These are phyloP conservation scores for Tuber magnatum DNA, from an alignment of 495 filamentous ascomycete genomes.

Conservation along the genomic window DNA sequence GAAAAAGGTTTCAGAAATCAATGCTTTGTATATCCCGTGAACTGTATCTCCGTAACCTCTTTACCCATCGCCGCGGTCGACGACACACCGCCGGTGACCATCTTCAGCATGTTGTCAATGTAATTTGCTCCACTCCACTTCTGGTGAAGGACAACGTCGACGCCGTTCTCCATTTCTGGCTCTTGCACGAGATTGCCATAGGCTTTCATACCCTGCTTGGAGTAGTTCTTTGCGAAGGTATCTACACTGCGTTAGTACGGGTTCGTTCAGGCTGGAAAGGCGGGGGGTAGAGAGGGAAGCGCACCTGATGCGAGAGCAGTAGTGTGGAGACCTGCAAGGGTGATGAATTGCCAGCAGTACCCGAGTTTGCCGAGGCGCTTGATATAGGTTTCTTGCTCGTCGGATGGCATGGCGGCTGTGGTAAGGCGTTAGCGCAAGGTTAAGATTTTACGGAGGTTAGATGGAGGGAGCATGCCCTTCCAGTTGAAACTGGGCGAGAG, in stretches of 20 bases:
- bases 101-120: constrained; percentile 87
- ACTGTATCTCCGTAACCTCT: constrained; percentile 97
- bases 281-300: not conserved
- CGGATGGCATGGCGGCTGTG: constrained; percentile 72
- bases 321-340: constrained; percentile 92
- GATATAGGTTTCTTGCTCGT: constrained; percentile 97
- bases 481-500: constrained; percentile 98
- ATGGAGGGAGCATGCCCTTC: constrained; percentile 50
- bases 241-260: constrained; percentile 43
- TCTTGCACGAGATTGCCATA: constrained; percentile 97
- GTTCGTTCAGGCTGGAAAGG: constrained; percentile 2
- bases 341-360: constrained; percentile 99
- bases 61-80: constrained; percentile 92
- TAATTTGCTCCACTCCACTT: constrained; percentile 97
- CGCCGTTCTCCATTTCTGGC: constrained; percentile 81
- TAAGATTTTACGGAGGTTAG: not conserved
- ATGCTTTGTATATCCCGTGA: constrained; percentile 48
- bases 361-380: constrained; percentile 74
- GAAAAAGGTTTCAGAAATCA: not conserved
- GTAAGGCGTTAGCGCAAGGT: not conserved
- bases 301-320: constrained; percentile 70
- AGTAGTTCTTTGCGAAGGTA: constrained; percentile 76
- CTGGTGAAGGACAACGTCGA: constrained; percentile 97
- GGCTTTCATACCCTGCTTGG: constrained; percentile 80
- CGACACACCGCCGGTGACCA: constrained; percentile 91